These are phyloP conservation scores for Petunia axillaris DNA, from an alignment of 257 asterid genomes.

Conservation along the genomic window DNA sequence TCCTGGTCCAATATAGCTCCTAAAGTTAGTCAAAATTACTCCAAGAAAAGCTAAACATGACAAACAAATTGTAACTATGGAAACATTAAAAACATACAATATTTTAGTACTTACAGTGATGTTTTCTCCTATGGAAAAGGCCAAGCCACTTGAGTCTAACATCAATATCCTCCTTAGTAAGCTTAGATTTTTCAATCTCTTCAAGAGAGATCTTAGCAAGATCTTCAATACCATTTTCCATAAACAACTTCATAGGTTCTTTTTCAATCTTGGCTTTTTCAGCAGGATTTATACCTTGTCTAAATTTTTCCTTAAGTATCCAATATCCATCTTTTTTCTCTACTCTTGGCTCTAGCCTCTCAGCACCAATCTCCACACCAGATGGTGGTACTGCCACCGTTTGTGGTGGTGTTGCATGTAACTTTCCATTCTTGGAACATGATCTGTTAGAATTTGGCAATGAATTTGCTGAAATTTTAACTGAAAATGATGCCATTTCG, in stretches of 20 bases:
- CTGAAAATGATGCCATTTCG: conserved; percentile 68
- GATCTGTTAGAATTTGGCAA: conserved; percentile 37
- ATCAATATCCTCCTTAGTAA: conserved; percentile 82
- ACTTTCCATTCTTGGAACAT: conserved; percentile 32
- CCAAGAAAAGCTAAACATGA: too few relatives aligned
- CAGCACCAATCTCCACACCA: conserved; percentile 38
- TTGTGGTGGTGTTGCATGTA: conserved; percentile 67
- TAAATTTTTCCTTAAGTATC: conserved; percentile 79
- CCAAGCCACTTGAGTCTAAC: conserved; percentile 97
- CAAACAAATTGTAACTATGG: too few relatives aligned
- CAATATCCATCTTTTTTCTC: conserved; percentile 76
- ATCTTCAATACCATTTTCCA: conserved; percentile 82
- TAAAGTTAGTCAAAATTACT: too few relatives aligned
- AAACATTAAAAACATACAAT: too few relatives aligned
- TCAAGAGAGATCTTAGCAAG: conserved; percentile 66
- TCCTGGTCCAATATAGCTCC: too few relatives aligned
- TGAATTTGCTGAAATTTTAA: conserved; percentile 57
- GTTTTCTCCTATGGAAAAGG: conserved; percentile 87
- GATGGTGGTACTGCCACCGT: conserved; percentile 50
- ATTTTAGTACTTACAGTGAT: conserved; percentile 65
- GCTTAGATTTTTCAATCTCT: conserved; percentile 74
- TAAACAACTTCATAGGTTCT: conserved; percentile 87
- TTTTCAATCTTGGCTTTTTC: conserved; percentile 86
- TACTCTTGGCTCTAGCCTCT: conserved; percentile 78
- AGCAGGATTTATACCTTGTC: conserved; percentile 79